Evolutionary conservation across 2,329 filamentous ascomycete genomes (phyloP).

Genomic region (Paecilomyces formosus): DNA sequence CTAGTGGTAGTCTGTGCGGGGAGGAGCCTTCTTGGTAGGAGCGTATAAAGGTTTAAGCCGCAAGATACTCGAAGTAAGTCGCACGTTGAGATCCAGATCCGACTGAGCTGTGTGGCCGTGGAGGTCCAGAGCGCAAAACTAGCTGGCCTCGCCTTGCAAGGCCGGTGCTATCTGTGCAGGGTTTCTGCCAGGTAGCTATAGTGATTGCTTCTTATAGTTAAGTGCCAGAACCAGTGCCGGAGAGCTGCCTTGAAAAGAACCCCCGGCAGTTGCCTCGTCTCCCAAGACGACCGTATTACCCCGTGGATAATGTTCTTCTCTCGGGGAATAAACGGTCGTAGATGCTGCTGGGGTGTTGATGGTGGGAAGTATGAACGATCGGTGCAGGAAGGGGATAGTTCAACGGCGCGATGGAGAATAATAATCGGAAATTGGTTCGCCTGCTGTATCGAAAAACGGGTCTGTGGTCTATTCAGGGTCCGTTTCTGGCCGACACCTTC

Average conservation of each 20-base stretch:
- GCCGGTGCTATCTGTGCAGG: background rate
- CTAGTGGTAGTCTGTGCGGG: background rate
- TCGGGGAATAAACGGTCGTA: background rate
- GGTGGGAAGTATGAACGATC: background rate
- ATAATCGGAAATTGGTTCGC: background rate
- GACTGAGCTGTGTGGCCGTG: background rate
- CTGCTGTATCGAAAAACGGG: background rate
- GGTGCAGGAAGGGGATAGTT: background rate
- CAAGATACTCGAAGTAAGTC: background rate
- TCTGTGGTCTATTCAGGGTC: background rate
- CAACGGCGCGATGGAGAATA: background rate
- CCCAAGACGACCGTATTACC: too few species aligned
- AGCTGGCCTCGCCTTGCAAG: background rate
- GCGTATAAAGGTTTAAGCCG: background rate
- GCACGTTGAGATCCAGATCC: background rate
- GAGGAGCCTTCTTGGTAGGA: background rate
- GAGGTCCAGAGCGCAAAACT: background rate
- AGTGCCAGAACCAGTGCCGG: background rate
- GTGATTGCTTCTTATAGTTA: background rate
- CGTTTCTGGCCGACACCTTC: background rate
- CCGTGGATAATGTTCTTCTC: background rate
- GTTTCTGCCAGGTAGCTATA: background rate
- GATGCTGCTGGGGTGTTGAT: background rate
- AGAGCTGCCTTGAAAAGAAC: background rate
- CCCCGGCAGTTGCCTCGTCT: too few species aligned